These are phyloP conservation scores for Fusarium graminum DNA, from an alignment of 2,329 filamentous ascomycete genomes.

Conservation along the genomic window DNA sequence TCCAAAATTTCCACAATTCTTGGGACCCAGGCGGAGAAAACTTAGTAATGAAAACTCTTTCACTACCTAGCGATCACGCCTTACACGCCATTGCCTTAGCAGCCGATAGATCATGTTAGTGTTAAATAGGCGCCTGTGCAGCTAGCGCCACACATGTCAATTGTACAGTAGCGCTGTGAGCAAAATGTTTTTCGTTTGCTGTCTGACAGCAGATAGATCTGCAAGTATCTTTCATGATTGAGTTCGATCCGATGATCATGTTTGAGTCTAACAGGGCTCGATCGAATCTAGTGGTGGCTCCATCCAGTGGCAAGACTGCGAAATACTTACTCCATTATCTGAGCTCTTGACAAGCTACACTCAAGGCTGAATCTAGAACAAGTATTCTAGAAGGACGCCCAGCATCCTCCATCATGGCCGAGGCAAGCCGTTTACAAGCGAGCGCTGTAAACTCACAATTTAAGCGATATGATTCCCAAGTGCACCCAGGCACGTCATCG, in stretches of 20 bases:
- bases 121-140: background rate
- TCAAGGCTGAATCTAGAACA: slow-evolving; percentile 1
- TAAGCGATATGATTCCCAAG: background rate
- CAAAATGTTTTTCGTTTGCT: background rate
- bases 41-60: slow-evolving; percentile 1
- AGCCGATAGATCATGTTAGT: slow-evolving; percentile 18
- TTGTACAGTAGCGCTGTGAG: slow-evolving; percentile 7
- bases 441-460: slow-evolving; percentile 13
- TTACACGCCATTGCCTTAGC: slow-evolving; percentile 11
- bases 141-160: slow-evolving; percentile 33
- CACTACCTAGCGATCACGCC: background rate
- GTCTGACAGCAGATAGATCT: no score
- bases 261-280: background rate
- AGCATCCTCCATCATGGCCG: slow-evolving; percentile 4
- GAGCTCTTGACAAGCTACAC: slow-evolving; percentile 14
- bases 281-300: slow-evolving; percentile 5
- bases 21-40: background rate
- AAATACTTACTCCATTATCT: slow-evolving; percentile 15
- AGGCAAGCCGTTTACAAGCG: slow-evolving; percentile 24
- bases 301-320: slow-evolving; percentile 27
- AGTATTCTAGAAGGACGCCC: background rate
- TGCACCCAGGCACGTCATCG: slow-evolving; percentile 37
- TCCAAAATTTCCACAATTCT: no score
- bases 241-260: background rate
- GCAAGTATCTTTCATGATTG: background rate